phyloP scores from a whole-genome alignment of 2,329 filamentous ascomycete species.

The Curvularia verruculosa region DNA sequence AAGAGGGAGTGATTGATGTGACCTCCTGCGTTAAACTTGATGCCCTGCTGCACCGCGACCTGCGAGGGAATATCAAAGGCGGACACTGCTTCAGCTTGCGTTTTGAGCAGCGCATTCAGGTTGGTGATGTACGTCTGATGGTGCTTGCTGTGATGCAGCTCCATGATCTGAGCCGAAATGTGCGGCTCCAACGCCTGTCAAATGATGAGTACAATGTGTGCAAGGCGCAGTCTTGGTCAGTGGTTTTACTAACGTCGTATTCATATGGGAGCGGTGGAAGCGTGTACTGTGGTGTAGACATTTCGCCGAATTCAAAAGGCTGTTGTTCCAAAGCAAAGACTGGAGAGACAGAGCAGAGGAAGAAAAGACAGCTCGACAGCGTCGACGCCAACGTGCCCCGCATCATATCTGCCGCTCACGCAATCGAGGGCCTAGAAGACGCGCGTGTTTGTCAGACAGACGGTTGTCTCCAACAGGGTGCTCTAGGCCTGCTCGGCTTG shows the following conservation, averaged over 20 bases:
- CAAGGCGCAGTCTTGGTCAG: not conserved
- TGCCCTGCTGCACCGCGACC: conserved; percentile 69
- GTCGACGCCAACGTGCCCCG: conserved; percentile 22
- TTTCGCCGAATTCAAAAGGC: conserved; percentile 44
- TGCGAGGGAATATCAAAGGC: conserved; percentile 67
- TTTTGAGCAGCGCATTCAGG: conserved; percentile 70
- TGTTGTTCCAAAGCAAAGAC: conserved; percentile 41
- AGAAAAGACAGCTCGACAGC: conserved; percentile 22
- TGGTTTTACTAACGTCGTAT: conserved; percentile 65
- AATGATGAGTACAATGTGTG: conserved; percentile 14
- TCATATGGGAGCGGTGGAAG: conserved; percentile 71
- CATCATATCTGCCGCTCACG: conserved; percentile 29
- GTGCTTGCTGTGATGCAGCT: conserved; percentile 79
- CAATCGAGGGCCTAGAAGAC: conserved; percentile 12
- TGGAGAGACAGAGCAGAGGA: conserved; percentile 17
- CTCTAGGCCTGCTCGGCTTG: conserved; percentile 25
- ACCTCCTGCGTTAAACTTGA: conserved; percentile 89
- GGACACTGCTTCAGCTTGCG: conserved; percentile 63
- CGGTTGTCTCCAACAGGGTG: conserved; percentile 40
- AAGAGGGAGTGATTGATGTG: conserved; percentile 94
- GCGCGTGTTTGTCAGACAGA: conserved; percentile 24
- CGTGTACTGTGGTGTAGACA: conserved; percentile 57
- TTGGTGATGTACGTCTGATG: conserved; percentile 80
- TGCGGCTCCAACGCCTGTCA: conserved; percentile 70
- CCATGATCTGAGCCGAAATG: conserved; percentile 81